Evolutionary conservation across 805 yeast species (phyloP).

Genomic region (Yarrowia sp.): DNA sequence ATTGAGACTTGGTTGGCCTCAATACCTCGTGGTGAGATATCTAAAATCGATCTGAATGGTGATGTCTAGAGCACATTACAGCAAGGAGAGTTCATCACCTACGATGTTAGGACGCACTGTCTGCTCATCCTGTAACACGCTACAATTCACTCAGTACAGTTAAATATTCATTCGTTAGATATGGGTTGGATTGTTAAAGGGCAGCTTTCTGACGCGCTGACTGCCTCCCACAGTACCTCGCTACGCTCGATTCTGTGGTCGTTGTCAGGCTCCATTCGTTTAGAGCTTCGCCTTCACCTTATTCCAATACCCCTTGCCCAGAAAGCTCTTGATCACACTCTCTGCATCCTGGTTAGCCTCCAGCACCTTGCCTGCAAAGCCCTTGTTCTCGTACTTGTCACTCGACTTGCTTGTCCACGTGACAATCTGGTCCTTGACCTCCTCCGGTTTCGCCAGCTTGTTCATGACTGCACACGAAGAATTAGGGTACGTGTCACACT

Average conservation of each 20-base stretch:
- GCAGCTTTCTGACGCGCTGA: no score
- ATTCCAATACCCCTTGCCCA: slow-evolving; percentile 31
- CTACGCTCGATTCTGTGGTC: not conserved
- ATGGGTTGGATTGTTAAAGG: no score
- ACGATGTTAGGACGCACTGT: no score
- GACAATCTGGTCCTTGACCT: slow-evolving; percentile 37
- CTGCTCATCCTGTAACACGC: no score
- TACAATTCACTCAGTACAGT: no score
- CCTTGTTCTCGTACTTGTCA: slow-evolving; percentile 3
- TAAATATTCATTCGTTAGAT: no score
- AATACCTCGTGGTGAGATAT: no score
- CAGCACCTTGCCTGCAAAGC: slow-evolving; percentile 21
- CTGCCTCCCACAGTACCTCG: not conserved
- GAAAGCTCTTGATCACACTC: not conserved
- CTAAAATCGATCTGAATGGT: no score
- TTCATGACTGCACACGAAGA: slow-evolving; percentile 35
- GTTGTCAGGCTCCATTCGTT: no score
- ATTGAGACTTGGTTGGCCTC: no score
- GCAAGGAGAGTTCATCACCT: no score
- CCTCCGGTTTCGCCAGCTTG: slow-evolving; percentile 23
- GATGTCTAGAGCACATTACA: no score
- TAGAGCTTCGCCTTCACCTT: slow-evolving; percentile 37
- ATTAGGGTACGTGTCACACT: slow-evolving; percentile 35
- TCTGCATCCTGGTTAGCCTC: slow-evolving; percentile 21
- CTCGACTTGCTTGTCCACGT: slow-evolving; percentile 18